Evolutionary conservation across 371 early-diverging fungal genomes (phyloP).

Genomic region (Nematocida homosporus): DNA sequence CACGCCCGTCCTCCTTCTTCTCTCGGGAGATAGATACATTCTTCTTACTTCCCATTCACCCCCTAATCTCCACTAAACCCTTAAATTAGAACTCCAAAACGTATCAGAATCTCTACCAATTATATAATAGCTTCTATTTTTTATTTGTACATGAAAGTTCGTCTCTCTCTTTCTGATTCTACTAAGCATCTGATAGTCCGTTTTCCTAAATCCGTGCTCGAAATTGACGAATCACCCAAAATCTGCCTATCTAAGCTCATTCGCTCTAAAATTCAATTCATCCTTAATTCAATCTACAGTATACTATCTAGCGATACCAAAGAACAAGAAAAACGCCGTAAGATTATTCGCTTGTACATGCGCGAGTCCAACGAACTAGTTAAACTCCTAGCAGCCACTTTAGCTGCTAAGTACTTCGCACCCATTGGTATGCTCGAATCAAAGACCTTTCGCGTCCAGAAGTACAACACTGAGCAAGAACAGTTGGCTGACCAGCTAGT

Average conservation of each 20-base stretch:
- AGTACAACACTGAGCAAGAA: constrained; percentile 42
- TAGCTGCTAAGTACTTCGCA: constrained; percentile 7
- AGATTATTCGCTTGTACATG: constrained; percentile 22
- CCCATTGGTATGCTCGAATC: constrained; percentile 6
- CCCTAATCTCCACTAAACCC: constrained; percentile 1
- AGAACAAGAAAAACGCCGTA: constrained; percentile 53
- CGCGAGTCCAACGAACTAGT: constrained; percentile 29
- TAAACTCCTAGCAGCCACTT: constrained; percentile 1
- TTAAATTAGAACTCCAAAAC: neutral
- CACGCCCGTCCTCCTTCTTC: constrained; percentile 4
- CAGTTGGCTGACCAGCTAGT: constrained; percentile 45
- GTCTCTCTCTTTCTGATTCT: neutral
- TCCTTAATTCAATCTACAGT: constrained; percentile 24
- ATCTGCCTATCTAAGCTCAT: constrained; percentile 6
- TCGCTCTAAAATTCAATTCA: constrained; percentile 12
- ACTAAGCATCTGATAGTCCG: constrained; percentile 1
- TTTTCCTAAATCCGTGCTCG: neutral
- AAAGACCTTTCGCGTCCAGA: constrained; percentile 11
- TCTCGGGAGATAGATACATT: neutral
- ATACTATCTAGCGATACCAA: constrained; percentile 31
- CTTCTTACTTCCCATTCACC: constrained; percentile 9
- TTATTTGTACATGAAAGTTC: constrained; percentile 32
- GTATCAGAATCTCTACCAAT: neutral
- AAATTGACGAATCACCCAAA: neutral
- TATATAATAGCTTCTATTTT: neutral